Evolutionary conservation across 2,329 filamentous ascomycete genomes (phyloP).

Genomic region (Hypoxylon sp.): DNA sequence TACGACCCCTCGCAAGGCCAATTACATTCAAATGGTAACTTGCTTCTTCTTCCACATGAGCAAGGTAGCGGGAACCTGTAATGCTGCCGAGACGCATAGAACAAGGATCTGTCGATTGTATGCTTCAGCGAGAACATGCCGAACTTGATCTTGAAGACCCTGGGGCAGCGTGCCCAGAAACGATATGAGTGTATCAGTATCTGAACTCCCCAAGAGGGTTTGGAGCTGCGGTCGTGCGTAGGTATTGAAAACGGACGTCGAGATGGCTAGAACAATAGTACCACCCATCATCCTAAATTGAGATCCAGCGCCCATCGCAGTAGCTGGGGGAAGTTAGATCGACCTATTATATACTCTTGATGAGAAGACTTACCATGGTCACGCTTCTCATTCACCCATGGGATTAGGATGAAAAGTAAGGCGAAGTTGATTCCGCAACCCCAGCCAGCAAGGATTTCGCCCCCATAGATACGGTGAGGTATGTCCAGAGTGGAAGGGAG

Average conservation of each 20-base stretch:
- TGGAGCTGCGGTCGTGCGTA: conserved; percentile 16
- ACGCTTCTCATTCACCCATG: conserved; percentile 12
- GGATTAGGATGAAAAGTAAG: conserved; percentile 26
- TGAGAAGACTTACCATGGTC: conserved; percentile 29
- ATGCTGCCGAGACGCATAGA: conserved; percentile 28
- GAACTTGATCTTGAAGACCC: conserved; percentile 18
- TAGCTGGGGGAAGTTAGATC: conserved; percentile 21
- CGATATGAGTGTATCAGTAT: conserved; percentile 5
- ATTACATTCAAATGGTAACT: neutral
- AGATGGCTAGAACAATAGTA: conserved; percentile 28
- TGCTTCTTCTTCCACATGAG: conserved; percentile 37
- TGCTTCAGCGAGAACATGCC: conserved; percentile 20
- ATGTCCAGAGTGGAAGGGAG: conserved; percentile 7
- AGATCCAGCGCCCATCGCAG: conserved; percentile 30
- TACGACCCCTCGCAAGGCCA: too few species aligned
- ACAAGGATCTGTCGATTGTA: conserved; percentile 37
- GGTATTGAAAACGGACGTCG: conserved; percentile 36
- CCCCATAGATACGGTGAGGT: conserved; percentile 23
- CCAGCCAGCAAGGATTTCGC: conserved; percentile 26
- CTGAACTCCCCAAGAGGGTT: conserved; percentile 9
- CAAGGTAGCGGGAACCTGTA: conserved; percentile 30
- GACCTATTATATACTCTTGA: neutral
- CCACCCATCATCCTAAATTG: conserved; percentile 40
- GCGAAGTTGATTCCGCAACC: conserved; percentile 32
- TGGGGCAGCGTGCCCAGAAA: conserved; percentile 13